Conservation (phyloP, 2,329 filamentous ascomycete species). For the Stenocarpella maydis region DNA sequence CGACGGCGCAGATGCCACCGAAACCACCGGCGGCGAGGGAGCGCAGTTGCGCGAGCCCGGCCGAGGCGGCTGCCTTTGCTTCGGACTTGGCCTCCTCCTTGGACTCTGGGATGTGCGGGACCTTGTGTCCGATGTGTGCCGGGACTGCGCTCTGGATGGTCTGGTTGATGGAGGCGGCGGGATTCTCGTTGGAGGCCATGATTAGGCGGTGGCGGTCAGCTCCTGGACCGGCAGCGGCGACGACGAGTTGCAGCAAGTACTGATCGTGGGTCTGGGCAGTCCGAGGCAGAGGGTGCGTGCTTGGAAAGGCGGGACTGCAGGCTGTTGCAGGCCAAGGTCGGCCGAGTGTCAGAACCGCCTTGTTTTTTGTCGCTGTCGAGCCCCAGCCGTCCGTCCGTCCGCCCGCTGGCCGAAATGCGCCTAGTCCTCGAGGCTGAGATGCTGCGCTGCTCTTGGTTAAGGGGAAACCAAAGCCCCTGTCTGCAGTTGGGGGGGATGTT, state of each 20-base stretch:
- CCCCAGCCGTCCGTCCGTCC: slow-evolving; percentile 24
- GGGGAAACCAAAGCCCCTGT: not conserved
- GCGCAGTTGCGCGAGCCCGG: slow-evolving; percentile 66
- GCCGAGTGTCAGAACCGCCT: slow-evolving; percentile 1
- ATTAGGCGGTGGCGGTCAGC: not conserved
- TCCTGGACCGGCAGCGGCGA: not conserved
- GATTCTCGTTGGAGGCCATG: slow-evolving; percentile 32
- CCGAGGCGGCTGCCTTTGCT: slow-evolving; percentile 50
- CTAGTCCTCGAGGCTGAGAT: slow-evolving; percentile 13
- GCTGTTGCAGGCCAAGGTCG: not conserved
- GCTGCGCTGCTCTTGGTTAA: not conserved
- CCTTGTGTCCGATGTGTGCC: slow-evolving; percentile 46
- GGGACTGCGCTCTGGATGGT: slow-evolving; percentile 46
- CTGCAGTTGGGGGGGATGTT: not conserved
- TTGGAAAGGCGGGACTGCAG: not conserved
- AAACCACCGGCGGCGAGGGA: slow-evolving; percentile 91
- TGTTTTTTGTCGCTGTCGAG: not conserved
- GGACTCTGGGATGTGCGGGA: slow-evolving; percentile 55
- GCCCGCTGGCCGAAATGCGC: slow-evolving; percentile 18
- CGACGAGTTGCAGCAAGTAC: not conserved
- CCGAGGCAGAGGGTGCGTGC: not conserved
- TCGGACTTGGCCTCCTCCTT: slow-evolving; percentile 55
- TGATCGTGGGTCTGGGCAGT: not conserved
- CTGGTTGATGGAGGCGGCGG: slow-evolving; percentile 45
- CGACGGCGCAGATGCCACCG: slow-evolving; percentile 90